Percentiles rank a stretch among this genome's conserved stretches.
Evolutionary conservation across 306 rosid genomes (phyloP).

Genomic region (Vigna trinervia): DNA sequence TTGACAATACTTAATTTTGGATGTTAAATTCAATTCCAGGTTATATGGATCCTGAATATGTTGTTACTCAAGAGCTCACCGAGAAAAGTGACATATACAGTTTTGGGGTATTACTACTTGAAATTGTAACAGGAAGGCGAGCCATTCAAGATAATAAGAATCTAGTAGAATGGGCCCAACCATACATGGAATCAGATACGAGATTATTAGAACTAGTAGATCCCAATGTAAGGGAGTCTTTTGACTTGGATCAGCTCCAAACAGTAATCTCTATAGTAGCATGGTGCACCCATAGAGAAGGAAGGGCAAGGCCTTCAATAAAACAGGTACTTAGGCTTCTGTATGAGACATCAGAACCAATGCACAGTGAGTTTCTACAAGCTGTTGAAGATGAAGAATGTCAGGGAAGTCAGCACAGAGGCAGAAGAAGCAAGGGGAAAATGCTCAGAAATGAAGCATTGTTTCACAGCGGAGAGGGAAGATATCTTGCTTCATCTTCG

Average conservation of each 20-base stretch:
- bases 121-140: slow-evolving; percentile 82
- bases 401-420: slow-evolving; percentile 66
- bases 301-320: slow-evolving; percentile 85
- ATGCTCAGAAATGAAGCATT: slow-evolving; percentile 59
- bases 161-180: slow-evolving; percentile 91
- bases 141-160: slow-evolving; percentile 82
- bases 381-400: slow-evolving; percentile 69
- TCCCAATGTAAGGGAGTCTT: slow-evolving; percentile 69
- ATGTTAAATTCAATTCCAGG: slow-evolving; percentile 64
- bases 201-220: slow-evolving; percentile 80
- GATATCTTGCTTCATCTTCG: slow-evolving; percentile 94
- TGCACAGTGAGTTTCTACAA: slow-evolving; percentile 73
- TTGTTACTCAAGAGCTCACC: slow-evolving; percentile 92
- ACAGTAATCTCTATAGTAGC: slow-evolving; percentile 70
- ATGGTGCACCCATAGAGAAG: slow-evolving; percentile 97
- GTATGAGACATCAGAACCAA: slow-evolving; percentile 90
- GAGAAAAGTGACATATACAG: slow-evolving; percentile 95
- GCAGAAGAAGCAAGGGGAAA: slow-evolving; percentile 76
- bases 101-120: slow-evolving; percentile 87
- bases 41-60: slow-evolving; percentile 97
- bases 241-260: slow-evolving; percentile 86
- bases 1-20: slow-evolving; percentile 27
- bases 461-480: slow-evolving; percentile 83
- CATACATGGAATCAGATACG: slow-evolving; percentile 61
- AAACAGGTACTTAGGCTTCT: slow-evolving; percentile 92